A percentile compares a stretch with the other conserved stretches of the same genome.
phyloP scores from a whole-genome alignment of 2,329 filamentous ascomycete genomes.

The Colletotrichum tropicicola region DNA sequence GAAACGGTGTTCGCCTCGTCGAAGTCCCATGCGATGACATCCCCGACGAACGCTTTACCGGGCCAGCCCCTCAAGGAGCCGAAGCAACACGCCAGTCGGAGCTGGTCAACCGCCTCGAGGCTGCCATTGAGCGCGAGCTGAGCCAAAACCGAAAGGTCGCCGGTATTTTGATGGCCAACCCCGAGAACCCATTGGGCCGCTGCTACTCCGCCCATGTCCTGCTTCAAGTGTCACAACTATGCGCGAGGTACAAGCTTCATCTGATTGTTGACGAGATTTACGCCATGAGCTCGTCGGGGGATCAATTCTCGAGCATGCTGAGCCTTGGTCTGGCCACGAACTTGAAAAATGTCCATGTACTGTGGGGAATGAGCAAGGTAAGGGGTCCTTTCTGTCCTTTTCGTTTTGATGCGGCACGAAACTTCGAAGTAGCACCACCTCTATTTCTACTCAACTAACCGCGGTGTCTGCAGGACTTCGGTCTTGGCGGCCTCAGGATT shows the following conservation, averaged over 20 bases:
- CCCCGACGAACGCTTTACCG: conserved; percentile 12
- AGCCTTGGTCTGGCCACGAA: conserved; percentile 7
- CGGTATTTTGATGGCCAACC: conserved; percentile 2
- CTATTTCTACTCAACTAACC: not conserved
- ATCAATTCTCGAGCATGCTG: conserved; percentile 6
- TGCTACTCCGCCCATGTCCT: conserved; percentile 14
- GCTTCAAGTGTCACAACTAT: conserved; percentile 2
- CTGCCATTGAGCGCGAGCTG: not conserved
- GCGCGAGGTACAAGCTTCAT: conserved; percentile 4
- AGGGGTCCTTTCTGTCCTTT: not conserved
- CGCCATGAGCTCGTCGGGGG: not conserved
- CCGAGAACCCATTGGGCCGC: conserved; percentile 2
- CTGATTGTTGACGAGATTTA: conserved; percentile 17
- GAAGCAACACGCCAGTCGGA: not conserved
- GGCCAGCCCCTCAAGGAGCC: not conserved
- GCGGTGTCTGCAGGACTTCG: not conserved
- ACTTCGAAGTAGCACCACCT: not conserved
- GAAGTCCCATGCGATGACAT: conserved; percentile 22
- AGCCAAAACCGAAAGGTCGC: not conserved
- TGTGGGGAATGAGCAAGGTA: conserved; percentile 19
- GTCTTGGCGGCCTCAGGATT: not conserved
- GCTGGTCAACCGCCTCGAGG: not conserved
- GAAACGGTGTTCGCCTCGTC: conserved; percentile 1
- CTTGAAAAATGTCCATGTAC: conserved; percentile 8
- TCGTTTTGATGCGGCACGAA: not conserved